A percentile compares a stretch with the other conserved stretches of the same genome.
Evolutionary conservation across 768 basidiomycete genomes (phyloP).

Genomic region (Harrya chromipes): DNA sequence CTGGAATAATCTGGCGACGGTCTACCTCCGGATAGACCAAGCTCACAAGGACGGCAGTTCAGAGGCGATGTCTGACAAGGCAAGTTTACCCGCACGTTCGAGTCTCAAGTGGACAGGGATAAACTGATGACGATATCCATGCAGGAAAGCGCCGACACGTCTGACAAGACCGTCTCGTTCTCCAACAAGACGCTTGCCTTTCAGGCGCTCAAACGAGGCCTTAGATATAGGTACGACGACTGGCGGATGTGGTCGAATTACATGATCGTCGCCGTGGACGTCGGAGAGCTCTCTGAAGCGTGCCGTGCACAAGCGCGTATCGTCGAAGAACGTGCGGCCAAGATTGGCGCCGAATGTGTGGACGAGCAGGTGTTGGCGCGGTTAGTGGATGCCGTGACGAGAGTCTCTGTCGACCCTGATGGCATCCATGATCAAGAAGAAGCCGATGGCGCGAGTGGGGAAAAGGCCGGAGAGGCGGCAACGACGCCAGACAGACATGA

Average conservation of each 20-base stretch:
- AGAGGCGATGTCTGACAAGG: constrained; percentile 25
- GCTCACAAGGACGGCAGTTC: constrained; percentile 28
- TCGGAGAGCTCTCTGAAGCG: constrained; percentile 88
- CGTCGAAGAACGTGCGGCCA: constrained; percentile 52
- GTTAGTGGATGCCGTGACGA: constrained; percentile 83
- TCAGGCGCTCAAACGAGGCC: constrained; percentile 87
- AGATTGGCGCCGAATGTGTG: constrained; percentile 53
- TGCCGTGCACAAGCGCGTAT: constrained; percentile 79
- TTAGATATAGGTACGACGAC: constrained; percentile 80
- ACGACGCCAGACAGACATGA: constrained; percentile 15
- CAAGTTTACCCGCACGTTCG: constrained; percentile 2
- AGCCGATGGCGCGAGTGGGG: constrained; percentile 7
- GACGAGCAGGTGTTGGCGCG: constrained; percentile 89
- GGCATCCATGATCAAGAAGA: no score
- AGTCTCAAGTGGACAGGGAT: background rate
- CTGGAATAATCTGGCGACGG: constrained; percentile 96
- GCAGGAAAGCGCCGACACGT: constrained; percentile 18
- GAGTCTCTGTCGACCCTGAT: constrained; percentile 41
- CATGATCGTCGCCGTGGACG: constrained; percentile 89
- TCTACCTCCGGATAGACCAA: constrained; percentile 82
- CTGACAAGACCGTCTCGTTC: constrained; percentile 46
- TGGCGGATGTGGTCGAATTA: constrained; percentile 99
- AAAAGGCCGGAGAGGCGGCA: constrained; percentile 6
- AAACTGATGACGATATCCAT: constrained; percentile 18
- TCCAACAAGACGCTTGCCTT: constrained; percentile 85